A percentile compares a stretch with the other conserved stretches of the same genome.
These are phyloP conservation scores for Venturia effusa DNA, from an alignment of 2,329 filamentous ascomycete genomes.

Conservation along the genomic window DNA sequence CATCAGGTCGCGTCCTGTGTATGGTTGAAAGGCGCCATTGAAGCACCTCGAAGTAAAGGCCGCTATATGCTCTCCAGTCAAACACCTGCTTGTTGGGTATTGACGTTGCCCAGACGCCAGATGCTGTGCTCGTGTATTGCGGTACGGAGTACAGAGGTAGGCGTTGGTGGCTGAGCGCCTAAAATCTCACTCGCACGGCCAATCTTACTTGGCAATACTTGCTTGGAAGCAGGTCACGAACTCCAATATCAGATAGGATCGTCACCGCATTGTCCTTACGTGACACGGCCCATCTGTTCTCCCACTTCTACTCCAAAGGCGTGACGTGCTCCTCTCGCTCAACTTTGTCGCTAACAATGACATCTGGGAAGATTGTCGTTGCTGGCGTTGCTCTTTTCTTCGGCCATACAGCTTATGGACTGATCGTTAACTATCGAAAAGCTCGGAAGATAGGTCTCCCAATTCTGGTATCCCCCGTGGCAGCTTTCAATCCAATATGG, in stretches of 20 bases:
- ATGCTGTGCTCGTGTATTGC: neutral
- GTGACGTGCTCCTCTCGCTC: neutral
- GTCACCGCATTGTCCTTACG: too few species aligned
- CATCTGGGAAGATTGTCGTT: neutral
- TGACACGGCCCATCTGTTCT: too few species aligned
- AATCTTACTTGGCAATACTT: neutral
- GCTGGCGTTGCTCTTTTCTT: neutral
- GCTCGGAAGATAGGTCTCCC: constrained; percentile 4
- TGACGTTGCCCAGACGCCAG: too few species aligned
- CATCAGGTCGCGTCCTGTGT: neutral
- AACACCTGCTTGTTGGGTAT: too few species aligned
- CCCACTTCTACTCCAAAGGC: too few species aligned
- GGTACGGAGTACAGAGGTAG: neutral
- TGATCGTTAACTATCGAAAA: neutral
- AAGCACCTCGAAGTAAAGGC: too few species aligned
- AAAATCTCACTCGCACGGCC: neutral
- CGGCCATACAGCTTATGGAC: neutral
- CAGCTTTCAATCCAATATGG: constrained; percentile 4
- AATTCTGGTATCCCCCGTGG: neutral
- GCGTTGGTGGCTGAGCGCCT: neutral
- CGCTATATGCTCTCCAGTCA: too few species aligned
- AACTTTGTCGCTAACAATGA: neutral
- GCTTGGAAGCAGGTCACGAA: neutral
- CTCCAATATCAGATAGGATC: neutral
- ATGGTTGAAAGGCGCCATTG: too few species aligned